Evolutionary conservation across 2,329 filamentous ascomycete genomes (phyloP).

Genomic region (Ophiostoma populinum): DNA sequence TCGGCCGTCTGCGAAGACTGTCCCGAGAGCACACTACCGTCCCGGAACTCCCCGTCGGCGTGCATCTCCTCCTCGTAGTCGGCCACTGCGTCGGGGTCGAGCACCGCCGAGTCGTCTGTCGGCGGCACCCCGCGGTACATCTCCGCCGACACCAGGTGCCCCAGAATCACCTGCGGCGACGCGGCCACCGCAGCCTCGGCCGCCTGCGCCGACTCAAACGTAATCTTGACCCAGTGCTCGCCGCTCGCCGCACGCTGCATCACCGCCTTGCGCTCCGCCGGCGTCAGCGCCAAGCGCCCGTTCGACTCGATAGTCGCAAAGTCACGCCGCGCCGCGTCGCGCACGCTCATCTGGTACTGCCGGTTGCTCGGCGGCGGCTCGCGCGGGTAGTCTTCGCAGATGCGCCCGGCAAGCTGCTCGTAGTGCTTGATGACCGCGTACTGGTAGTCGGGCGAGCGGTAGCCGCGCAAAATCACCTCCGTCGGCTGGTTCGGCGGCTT

Average conservation of each 20-base stretch:
- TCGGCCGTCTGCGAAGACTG: conserved; percentile 41
- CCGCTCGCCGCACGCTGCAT: conserved; percentile 62
- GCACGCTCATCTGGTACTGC: conserved; percentile 57
- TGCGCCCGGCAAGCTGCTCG: conserved; percentile 67
- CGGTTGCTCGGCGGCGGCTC: conserved; percentile 55
- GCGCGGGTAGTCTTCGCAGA: conserved; percentile 87
- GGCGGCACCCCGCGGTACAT: conserved; percentile 48
- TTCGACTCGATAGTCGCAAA: conserved; percentile 8
- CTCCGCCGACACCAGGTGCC: conserved; percentile 54
- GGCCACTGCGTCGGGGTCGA: conserved; percentile 25
- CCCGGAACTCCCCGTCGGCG: conserved; percentile 16
- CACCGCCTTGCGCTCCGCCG: conserved; percentile 60
- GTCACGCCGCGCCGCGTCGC: conserved; percentile 47
- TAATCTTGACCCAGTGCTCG: conserved; percentile 81
- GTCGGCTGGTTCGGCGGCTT: conserved; percentile 27
- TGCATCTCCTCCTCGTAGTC: conserved; percentile 4
- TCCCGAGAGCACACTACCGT: conserved; percentile 13
- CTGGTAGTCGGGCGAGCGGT: conserved; percentile 44
- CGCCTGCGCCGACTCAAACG: conserved; percentile 57
- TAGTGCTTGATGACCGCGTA: conserved; percentile 84
- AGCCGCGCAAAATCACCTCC: conserved; percentile 76
- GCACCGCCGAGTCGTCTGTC: conserved; percentile 43
- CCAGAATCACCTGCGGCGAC: conserved; percentile 55
- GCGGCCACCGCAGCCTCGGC: conserved; percentile 52
- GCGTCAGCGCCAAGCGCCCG: conserved; percentile 44